A percentile compares a stretch with the other conserved stretches of the same genome.
Conservation (phyloP, 2,329 filamentous ascomycete genomes). For the Stachybotrys chartarum region DNA sequence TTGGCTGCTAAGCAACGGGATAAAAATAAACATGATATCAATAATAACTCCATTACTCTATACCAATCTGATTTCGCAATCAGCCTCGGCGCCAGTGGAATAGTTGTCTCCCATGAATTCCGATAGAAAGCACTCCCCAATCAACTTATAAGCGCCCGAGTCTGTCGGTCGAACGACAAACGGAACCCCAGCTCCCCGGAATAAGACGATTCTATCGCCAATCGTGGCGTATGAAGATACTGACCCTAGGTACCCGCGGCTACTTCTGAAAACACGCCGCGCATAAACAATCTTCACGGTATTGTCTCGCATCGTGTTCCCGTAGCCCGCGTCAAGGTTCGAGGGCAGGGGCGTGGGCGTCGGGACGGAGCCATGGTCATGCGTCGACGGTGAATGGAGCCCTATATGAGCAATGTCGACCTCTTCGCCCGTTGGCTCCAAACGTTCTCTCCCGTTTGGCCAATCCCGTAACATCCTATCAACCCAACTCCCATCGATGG, state of each 20-base stretch:
- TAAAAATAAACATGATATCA: too few relatives aligned
- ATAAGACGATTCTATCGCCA: neutral
- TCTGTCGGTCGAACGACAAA: neutral
- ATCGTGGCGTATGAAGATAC: neutral
- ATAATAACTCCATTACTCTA: too few relatives aligned
- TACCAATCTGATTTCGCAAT: neutral
- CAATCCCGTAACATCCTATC: neutral
- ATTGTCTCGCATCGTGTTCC: neutral
- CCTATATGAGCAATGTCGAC: neutral
- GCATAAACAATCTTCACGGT: neutral
- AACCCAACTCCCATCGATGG: neutral
- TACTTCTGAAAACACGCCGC: neutral
- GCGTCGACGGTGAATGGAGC: neutral
- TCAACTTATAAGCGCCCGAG: neutral
- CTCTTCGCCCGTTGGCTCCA: neutral
- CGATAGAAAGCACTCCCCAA: neutral
- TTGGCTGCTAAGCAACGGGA: too few relatives aligned
- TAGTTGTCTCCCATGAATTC: neutral
- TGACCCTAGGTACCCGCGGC: neutral
- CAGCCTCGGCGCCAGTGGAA: neutral
- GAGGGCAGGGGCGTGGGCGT: neutral
- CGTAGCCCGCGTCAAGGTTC: neutral
- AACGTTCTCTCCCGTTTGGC: neutral
- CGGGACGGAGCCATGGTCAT: neutral
- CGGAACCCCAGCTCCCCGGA: neutral